phyloP scores from a whole-genome alignment of 495 filamentous ascomycete species.

The Mytilinidion resinicola region DNA sequence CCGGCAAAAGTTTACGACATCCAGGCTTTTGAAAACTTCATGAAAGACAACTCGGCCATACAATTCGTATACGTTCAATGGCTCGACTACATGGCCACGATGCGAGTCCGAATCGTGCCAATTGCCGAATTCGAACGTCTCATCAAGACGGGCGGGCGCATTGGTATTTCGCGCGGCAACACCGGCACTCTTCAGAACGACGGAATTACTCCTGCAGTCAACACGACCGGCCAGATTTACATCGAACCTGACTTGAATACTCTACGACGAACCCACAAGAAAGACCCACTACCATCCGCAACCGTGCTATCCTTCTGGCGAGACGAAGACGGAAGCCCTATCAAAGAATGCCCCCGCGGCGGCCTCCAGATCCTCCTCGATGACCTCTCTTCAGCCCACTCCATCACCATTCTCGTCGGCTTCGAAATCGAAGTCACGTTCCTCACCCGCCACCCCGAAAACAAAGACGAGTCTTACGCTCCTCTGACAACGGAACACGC shows the following conservation, averaged over 20 bases:
- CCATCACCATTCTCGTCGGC: conserved; percentile 56
- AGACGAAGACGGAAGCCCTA: conserved; percentile 57
- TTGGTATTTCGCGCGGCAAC: conserved; percentile 35
- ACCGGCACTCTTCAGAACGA: conserved; percentile 38
- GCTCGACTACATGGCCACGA: conserved; percentile 67
- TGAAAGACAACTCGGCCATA: conserved; percentile 32
- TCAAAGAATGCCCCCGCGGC: conserved; percentile 44
- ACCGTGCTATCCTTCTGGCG: conserved; percentile 41
- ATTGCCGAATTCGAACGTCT: conserved; percentile 57
- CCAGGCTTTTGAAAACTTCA: conserved; percentile 22
- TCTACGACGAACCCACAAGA: conserved; percentile 28
- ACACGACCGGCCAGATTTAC: conserved; percentile 47
- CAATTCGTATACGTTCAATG: conserved; percentile 68
- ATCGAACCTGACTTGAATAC: conserved; percentile 34
- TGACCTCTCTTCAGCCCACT: conserved; percentile 30
- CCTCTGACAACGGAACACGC: conserved; percentile 47
- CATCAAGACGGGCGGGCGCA: conserved; percentile 40
- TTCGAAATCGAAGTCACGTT: conserved; percentile 84
- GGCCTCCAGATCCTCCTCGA: conserved; percentile 28
- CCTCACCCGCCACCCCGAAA: conserved; percentile 37
- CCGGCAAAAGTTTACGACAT: conserved; percentile 19
- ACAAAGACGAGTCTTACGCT: conserved; percentile 29
- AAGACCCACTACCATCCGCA: conserved; percentile 24
- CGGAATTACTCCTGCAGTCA: conserved; percentile 42
- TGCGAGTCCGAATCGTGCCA: conserved; percentile 65